phyloP scores from a whole-genome alignment of 805 yeast genomes.

The Candida oleophila region DNA sequence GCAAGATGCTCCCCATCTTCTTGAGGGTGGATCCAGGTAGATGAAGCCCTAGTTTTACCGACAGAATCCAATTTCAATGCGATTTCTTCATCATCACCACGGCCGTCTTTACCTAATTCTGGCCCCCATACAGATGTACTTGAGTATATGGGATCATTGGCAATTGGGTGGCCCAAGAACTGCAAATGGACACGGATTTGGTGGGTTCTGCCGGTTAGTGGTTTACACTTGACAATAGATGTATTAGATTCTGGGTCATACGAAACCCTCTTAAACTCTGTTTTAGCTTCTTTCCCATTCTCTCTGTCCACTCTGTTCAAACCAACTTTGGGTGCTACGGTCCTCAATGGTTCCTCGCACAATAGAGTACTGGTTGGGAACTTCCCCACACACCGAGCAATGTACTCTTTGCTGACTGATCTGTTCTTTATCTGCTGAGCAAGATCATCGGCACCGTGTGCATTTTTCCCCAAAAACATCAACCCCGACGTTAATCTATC shows the following conservation, averaged over 20 bases:
- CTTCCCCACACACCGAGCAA: constrained; percentile 85
- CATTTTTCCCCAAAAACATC: constrained; percentile 84
- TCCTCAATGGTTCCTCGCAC: constrained; percentile 67
- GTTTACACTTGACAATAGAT: constrained; percentile 78
- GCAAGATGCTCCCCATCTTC: constrained; percentile 65
- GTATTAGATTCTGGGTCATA: constrained; percentile 56
- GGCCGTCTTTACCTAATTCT: constrained; percentile 60
- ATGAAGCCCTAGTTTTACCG: constrained; percentile 69
- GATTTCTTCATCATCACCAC: constrained; percentile 49
- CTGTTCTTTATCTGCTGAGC: constrained; percentile 72
- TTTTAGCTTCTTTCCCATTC: constrained; percentile 70
- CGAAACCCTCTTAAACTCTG: constrained; percentile 65
- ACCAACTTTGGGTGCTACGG: constrained; percentile 72
- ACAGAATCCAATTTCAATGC: constrained; percentile 52
- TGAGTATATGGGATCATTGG: constrained; percentile 73
- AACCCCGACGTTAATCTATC: constrained; percentile 92
- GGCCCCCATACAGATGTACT: constrained; percentile 80
- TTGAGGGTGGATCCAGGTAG: constrained; percentile 64
- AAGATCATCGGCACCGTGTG: constrained; percentile 74
- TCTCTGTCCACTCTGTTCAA: constrained; percentile 52
- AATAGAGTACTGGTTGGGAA: constrained; percentile 47
- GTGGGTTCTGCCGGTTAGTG: constrained; percentile 91
- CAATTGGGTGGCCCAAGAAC: constrained; percentile 51
- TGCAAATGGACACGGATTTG: constrained; percentile 94
- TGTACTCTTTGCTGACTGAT: constrained; percentile 74